Evolutionary conservation across 179 eudicot species (phyloP).

Genomic region (Amaranthus tricolor): DNA sequence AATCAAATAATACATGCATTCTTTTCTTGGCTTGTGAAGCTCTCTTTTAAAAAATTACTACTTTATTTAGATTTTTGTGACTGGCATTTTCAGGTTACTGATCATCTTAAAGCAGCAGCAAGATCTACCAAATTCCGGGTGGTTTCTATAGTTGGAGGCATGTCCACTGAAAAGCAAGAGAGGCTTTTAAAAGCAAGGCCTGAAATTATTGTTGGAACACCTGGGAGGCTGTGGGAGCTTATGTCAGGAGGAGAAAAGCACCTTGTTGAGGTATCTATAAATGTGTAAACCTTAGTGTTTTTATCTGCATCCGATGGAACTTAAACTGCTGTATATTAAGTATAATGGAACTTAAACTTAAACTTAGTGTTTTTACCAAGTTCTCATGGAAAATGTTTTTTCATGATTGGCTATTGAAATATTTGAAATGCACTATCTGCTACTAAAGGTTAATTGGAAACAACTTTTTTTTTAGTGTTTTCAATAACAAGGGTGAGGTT

Average conservation of each 20-base stretch:
- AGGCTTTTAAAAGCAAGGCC: conserved; percentile 84
- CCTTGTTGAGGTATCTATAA: conserved; percentile 67
- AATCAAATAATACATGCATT: not conserved
- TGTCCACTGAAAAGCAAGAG: conserved; percentile 94
- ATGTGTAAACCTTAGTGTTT: no score
- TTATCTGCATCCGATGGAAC: no score
- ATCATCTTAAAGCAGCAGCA: conserved; percentile 83
- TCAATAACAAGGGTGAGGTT: no score
- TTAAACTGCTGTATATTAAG: no score
- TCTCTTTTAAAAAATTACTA: not conserved
- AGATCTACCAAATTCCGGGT: conserved; percentile 62
- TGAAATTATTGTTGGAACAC: conserved; percentile 93
- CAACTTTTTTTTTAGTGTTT: no score
- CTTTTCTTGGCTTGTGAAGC: not conserved
- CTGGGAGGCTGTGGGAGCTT: conserved; percentile 97
- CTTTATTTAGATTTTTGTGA: not conserved
- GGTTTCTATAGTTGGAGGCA: conserved; percentile 92
- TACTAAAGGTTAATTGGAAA: no score
- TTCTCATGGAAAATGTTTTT: no score
- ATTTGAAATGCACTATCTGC: no score
- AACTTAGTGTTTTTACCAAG: no score
- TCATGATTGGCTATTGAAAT: no score
- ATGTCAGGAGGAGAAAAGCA: conserved; percentile 93
- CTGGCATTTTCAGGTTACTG: conserved; percentile 59
- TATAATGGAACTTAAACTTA: no score